A percentile compares a stretch with the other conserved stretches of the same genome.
Evolutionary conservation across 371 early-diverging fungal genomes (phyloP).

Genomic region (Mucor racemosus): DNA sequence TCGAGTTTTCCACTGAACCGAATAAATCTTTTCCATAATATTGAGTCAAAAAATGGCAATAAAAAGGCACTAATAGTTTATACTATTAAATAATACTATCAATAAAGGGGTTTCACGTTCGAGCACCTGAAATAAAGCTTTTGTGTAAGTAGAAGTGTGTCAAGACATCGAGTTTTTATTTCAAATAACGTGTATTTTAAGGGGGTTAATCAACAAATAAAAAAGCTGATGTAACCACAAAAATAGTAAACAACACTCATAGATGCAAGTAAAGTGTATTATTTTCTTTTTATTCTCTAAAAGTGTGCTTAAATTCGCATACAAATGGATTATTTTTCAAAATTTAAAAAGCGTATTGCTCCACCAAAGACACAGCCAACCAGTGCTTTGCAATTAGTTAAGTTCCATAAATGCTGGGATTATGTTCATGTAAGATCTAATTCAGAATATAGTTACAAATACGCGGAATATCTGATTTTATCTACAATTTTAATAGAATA

Average conservation of each 20-base stretch:
- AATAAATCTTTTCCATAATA: no score
- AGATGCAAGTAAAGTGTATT: neutral
- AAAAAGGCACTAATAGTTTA: no score
- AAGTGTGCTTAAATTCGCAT: neutral
- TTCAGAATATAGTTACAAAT: neutral
- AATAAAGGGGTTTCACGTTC: no score
- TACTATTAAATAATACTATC: no score
- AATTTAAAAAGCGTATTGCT: slow-evolving; percentile 67
- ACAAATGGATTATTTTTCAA: slow-evolving; percentile 69
- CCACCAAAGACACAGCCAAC: slow-evolving; percentile 69
- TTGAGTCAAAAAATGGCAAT: no score
- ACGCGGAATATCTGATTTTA: neutral
- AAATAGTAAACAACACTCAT: neutral
- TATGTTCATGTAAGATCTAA: slow-evolving; percentile 61
- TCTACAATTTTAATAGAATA: slow-evolving; percentile 47
- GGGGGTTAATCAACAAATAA: neutral
- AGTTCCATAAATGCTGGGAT: slow-evolving; percentile 83
- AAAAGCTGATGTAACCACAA: neutral
- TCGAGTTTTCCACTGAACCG: no score
- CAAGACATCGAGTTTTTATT: no score
- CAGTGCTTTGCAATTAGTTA: slow-evolving; percentile 68
- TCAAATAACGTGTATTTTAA: neutral
- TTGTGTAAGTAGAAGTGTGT: no score
- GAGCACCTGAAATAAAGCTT: no score
- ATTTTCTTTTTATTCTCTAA: neutral